These are phyloP conservation scores for Bretschneidera sinensis DNA, from an alignment of 345 rosid species.

Conservation along the genomic window DNA sequence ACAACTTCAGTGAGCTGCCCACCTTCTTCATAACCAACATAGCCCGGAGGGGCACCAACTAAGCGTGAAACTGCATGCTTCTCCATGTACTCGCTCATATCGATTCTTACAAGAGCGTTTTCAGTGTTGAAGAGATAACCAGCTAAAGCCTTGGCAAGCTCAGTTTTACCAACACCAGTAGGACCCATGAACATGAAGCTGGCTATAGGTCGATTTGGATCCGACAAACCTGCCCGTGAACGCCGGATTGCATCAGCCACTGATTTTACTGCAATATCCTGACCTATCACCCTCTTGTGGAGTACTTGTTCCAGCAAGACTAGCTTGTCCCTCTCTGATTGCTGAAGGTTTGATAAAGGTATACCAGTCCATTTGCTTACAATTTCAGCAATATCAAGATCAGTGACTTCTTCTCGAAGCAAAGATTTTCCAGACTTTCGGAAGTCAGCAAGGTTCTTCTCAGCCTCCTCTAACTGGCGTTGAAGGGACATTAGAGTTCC, in stretches of 20 bases:
- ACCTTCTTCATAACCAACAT: slow-evolving; percentile 97
- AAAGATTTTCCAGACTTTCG: slow-evolving; percentile 65
- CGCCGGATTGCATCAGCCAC: slow-evolving; percentile 92
- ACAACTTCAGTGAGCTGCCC: slow-evolving; percentile 93
- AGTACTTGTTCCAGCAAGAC: slow-evolving; percentile 75
- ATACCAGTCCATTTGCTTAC: slow-evolving; percentile 99
- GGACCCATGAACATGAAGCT: slow-evolving; percentile 99
- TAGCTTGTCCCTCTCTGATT: slow-evolving; percentile 87
- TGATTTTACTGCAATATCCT: slow-evolving; percentile 92
- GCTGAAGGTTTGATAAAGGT: slow-evolving; percentile 90
- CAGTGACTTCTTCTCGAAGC: slow-evolving; percentile 87
- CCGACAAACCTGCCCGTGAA: slow-evolving; percentile 94
- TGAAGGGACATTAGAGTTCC: slow-evolving; percentile 89
- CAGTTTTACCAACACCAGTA: slow-evolving; percentile 95
- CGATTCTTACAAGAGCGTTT: slow-evolving; percentile 88
- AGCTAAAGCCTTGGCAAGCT: slow-evolving; percentile 87
- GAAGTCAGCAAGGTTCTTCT: slow-evolving; percentile 67
- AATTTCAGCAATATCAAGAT: slow-evolving; percentile 84
- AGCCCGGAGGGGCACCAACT: slow-evolving; percentile 95
- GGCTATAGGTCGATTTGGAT: slow-evolving; percentile 90
- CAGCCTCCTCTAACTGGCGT: slow-evolving; percentile 81
- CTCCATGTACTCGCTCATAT: slow-evolving; percentile 97
- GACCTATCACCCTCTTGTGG: slow-evolving; percentile 89
- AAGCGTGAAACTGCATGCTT: slow-evolving; percentile 89
- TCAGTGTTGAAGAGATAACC: slow-evolving; percentile 85